A percentile compares a stretch with the other conserved stretches of the same genome.
phyloP scores from a whole-genome alignment of 2,329 filamentous ascomycete species.

The Calonectria henricotiae region DNA sequence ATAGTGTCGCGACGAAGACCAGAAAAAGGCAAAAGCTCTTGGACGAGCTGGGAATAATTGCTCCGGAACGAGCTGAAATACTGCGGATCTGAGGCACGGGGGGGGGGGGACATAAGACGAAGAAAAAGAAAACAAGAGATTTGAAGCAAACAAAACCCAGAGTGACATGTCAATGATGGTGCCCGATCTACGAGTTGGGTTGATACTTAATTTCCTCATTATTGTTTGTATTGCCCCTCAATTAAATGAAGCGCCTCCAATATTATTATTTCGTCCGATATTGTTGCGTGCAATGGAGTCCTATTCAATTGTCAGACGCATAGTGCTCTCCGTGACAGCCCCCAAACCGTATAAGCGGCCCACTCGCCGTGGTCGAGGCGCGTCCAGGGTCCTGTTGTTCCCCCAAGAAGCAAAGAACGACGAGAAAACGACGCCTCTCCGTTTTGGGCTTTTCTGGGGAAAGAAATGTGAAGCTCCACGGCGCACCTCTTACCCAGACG shows the following conservation, averaged over 20 bases:
- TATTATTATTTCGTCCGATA: constrained; percentile 23
- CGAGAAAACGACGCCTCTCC: constrained; percentile 51
- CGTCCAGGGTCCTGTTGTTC: constrained; percentile 8
- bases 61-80: neutral
- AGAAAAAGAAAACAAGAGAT: neutral
- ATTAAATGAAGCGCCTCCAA: constrained; percentile 16
- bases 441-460: constrained; percentile 48
- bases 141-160: neutral
- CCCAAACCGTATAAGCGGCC: constrained; percentile 14
- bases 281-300: constrained; percentile 19
- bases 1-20: constrained; percentile 14
- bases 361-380: neutral
- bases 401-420: constrained; percentile 17
- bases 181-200: constrained; percentile 8
- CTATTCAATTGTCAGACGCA: constrained; percentile 19
- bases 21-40: neutral
- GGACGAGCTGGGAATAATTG: neutral
- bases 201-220: constrained; percentile 18
- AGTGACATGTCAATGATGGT: neutral
- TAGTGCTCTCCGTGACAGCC: constrained; percentile 23
- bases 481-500: constrained; percentile 5
- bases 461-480: constrained; percentile 22
- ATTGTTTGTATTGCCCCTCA: neutral
- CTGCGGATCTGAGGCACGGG: neutral
- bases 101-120: neutral